phyloP scores from a whole-genome alignment of 306 rosid species.

The Gastrolobium bilobum region DNA sequence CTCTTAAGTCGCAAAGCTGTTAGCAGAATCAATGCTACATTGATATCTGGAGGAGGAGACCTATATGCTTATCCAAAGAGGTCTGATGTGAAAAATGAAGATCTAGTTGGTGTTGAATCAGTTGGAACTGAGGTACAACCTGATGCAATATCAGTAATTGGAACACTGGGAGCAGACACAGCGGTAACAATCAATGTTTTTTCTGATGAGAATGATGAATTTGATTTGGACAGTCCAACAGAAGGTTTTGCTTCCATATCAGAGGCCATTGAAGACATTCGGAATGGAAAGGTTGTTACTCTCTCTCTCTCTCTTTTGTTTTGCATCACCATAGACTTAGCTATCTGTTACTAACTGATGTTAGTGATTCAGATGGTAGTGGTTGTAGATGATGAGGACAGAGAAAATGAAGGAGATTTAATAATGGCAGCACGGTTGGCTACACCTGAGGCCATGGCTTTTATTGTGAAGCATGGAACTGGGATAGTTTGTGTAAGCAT shows the following conservation, averaged over 20 bases:
- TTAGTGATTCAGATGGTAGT: conserved; percentile 71
- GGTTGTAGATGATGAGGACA: conserved; percentile 89
- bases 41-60: conserved; percentile 68
- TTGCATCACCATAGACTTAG: conserved; percentile 36
- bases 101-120: conserved; percentile 45
- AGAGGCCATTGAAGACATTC: conserved; percentile 84
- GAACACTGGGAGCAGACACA: conserved; percentile 57
- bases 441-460: conserved; percentile 96
- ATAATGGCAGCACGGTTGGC: conserved; percentile 86
- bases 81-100: conserved; percentile 34
- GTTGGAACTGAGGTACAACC: conserved; percentile 54
- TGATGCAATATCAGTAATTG: conserved; percentile 50
- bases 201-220: conserved; percentile 62
- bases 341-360: conserved; percentile 37
- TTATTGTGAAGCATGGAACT: conserved; percentile 88
- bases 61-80: conserved; percentile 56
- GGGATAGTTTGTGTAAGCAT: conserved; percentile 91
- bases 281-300: conserved; percentile 77
- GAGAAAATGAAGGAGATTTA: conserved; percentile 94
- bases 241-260: conserved; percentile 82
- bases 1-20: conserved; percentile 47
- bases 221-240: conserved; percentile 73
- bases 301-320: conserved; percentile 31
- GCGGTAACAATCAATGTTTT: conserved; percentile 55
- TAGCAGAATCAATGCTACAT: conserved; percentile 60